A percentile compares a stretch with the other conserved stretches of the same genome.
Conservation (phyloP, 495 filamentous ascomycete species). For the Parathielavia appendiculata region DNA sequence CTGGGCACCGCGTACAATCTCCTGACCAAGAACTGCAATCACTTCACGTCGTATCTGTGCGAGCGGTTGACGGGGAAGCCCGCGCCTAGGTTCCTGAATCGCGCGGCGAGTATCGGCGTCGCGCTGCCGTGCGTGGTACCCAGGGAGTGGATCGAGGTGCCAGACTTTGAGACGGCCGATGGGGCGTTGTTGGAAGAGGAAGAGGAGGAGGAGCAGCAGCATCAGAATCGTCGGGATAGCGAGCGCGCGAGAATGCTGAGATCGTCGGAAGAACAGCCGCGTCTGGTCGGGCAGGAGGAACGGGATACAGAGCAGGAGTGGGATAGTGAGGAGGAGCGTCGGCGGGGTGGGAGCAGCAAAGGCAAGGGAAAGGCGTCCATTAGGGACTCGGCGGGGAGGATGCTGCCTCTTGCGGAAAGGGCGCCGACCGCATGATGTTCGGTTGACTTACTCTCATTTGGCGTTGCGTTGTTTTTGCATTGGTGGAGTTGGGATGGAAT, state of each 20-base stretch:
- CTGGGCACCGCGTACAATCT: slow-evolving; percentile 68
- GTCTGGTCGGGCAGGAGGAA: slow-evolving; percentile 21
- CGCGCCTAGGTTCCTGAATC: slow-evolving; percentile 67
- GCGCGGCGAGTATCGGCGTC: slow-evolving; percentile 71
- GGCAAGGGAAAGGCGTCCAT: slow-evolving; percentile 39
- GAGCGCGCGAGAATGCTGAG: slow-evolving; percentile 29
- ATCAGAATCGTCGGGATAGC: neutral
- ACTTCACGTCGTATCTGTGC: slow-evolving; percentile 69
- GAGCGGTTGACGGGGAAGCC: slow-evolving; percentile 56
- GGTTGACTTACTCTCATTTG: slow-evolving; percentile 1
- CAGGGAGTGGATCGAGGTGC: slow-evolving; percentile 69
- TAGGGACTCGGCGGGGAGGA: slow-evolving; percentile 37
- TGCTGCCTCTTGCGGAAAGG: slow-evolving; percentile 38
- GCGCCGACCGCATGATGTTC: slow-evolving; percentile 27
- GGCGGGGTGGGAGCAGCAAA: slow-evolving; percentile 32
- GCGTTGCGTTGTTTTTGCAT: slow-evolving; percentile 20
- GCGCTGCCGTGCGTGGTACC: slow-evolving; percentile 75
- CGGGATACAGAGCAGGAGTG: slow-evolving; percentile 14
- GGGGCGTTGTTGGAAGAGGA: slow-evolving; percentile 61
- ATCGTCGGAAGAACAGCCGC: slow-evolving; percentile 28
- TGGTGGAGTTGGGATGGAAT: slow-evolving; percentile 15
- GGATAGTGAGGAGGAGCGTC: slow-evolving; percentile 30
- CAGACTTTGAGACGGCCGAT: slow-evolving; percentile 65
- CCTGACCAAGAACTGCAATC: slow-evolving; percentile 75
- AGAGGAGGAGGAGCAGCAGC: slow-evolving; percentile 26